These are phyloP conservation scores for Pogostemon cablin DNA, from an alignment of 257 asterid genomes.

Conservation along the genomic window DNA sequence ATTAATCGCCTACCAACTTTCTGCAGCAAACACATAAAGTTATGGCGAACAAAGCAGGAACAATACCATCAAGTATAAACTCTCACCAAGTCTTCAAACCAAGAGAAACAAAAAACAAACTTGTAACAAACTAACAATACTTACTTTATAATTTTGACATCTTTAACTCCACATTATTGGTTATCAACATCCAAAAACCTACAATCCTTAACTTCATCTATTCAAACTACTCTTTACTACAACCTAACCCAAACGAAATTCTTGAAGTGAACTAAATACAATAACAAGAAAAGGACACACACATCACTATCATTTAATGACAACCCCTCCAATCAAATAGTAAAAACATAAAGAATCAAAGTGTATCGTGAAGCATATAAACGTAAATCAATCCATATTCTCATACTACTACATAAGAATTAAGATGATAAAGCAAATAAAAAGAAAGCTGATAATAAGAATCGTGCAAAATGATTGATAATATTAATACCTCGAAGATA, in stretches of 20 bases:
- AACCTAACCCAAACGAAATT: background rate
- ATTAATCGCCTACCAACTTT: conserved; percentile 67
- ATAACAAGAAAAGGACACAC: conserved; percentile 13
- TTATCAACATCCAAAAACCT: no score
- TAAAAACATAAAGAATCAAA: background rate
- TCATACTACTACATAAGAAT: no score
- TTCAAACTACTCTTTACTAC: no score
- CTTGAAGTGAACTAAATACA: conserved; percentile 9
- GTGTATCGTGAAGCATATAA: background rate
- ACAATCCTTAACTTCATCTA: no score
- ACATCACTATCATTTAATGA: background rate
- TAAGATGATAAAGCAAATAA: no score
- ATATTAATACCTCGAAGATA: conserved; percentile 68
- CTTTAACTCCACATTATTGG: no score
- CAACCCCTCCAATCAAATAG: conserved; percentile 21
- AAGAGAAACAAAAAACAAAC: background rate
- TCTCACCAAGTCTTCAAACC: background rate
- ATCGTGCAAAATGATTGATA: no score
- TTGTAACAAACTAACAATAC: no score
- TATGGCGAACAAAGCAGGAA: conserved; percentile 13
- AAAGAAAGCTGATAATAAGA: no score
- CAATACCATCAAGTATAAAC: no score
- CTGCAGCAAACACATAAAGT: conserved; percentile 50
- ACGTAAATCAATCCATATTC: no score
- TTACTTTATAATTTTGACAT: no score